A percentile compares a stretch with the other conserved stretches of the same genome.
Conservation (phyloP, 2,329 filamentous ascomycete species). For the Fusarium lyarnte region DNA sequence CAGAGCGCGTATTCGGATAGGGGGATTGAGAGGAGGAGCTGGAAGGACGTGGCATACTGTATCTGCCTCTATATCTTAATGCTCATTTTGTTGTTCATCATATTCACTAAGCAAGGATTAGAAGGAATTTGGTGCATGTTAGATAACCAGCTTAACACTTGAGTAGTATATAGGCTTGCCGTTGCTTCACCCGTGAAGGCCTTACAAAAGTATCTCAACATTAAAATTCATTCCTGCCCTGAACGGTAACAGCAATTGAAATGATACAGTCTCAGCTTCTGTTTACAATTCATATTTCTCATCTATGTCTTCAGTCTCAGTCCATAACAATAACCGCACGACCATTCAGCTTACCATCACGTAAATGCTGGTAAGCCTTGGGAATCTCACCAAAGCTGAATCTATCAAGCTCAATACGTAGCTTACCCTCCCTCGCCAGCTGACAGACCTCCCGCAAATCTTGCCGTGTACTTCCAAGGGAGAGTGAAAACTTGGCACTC, state of each 20-base stretch:
- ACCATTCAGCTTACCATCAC: not conserved
- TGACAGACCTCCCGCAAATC: not conserved
- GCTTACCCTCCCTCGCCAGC: not conserved
- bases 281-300: rapidly evolving
- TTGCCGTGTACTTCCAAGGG: not conserved
- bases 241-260: not conserved
- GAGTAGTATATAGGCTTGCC: not conserved
- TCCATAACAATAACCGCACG: not conserved
- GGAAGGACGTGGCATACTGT: rapidly evolving
- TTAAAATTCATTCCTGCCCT: not conserved
- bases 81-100: not conserved
- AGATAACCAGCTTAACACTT: rapidly evolving
- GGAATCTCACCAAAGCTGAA: not conserved
- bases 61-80: not conserved
- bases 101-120: not conserved
- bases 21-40: rapidly evolving
- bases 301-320: rapidly evolving
- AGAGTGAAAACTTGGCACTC: not conserved
- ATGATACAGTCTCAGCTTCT: not conserved
- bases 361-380: not conserved
- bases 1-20: not conserved
- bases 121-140: not conserved
- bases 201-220: not conserved
- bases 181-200: rapidly evolving
- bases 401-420: not conserved